Base-by-base conservation (phyloP, 2,329 filamentous ascomycete species). In the Leptosphaerulina australis region DNA sequence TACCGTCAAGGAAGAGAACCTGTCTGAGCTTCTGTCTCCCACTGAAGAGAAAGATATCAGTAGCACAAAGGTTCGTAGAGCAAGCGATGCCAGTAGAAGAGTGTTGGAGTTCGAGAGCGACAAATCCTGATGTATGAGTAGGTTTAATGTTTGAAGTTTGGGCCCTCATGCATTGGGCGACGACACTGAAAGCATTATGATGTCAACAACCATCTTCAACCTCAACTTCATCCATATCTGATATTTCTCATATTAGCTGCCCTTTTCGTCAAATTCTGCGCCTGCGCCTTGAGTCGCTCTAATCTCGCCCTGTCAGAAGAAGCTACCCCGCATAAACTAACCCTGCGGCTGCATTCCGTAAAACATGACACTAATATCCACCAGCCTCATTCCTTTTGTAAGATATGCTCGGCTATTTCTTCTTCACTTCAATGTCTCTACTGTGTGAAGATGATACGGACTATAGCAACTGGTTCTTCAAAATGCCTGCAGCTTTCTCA, bases 61-160 rank as follows among this genome's bases (percentile, higher is more conserved):
- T 50, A 50, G 64, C n/a, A 59, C 47, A 2, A 65, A 65, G 40
- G 66, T 66, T 35, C 57, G 67, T 24, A 62, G 59, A 30, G 70
- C 56, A 28, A 72, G 67, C 46, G 69, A 71, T 56, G 69, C 67
- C 15, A 72, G 68, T 56, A 54, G 67, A 34, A 65, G 61, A 28
- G 69, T 73, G 21, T 43, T 74, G 25, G 70, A 74, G 63, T 74
- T 74, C 61, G 71, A 74, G 52, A 53, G 28, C 56, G 68, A 55
- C 69, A 68, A 55, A 39, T 43, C 45, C 37, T 52, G 39, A 38
- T 21, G 34, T 56, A 44, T 11, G 49, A 40, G n/a, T 15, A 45
- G 20, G 6, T 4, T 40, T 43, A n/a, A 41, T 35, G 22, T 49
- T 31, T 38, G 55, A 52, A 30, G 44, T 50, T 55, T 47, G 21